These are phyloP conservation scores for Dendrobium huoshanense DNA, from an alignment of 106 monocot species.

Conservation along the genomic window DNA sequence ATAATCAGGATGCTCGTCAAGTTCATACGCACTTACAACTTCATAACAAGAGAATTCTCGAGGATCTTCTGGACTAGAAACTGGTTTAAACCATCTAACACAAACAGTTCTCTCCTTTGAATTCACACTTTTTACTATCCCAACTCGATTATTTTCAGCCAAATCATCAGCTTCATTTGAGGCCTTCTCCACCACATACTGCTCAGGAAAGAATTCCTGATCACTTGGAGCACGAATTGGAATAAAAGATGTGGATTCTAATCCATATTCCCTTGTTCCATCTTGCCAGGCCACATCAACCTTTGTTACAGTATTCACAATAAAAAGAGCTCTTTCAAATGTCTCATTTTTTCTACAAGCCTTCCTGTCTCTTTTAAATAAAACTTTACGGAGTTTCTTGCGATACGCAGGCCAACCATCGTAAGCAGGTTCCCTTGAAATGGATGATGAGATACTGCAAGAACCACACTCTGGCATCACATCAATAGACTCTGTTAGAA, in stretches of 20 bases:
- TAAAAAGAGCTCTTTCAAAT: conserved; percentile 75
- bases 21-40: conserved; percentile 90
- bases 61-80: conserved; percentile 48
- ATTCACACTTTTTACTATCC: conserved; percentile 77
- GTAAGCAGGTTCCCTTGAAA: conserved; percentile 38
- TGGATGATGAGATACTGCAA: conserved; percentile 24
- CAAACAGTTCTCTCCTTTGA: conserved; percentile 72
- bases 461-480: conserved; percentile 12
- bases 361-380: conserved; percentile 59
- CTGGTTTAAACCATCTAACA: conserved; percentile 78
- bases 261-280: conserved; percentile 55
- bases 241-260: conserved; percentile 62
- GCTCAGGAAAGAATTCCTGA: conserved; percentile 93
- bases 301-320: conserved; percentile 61
- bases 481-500: conserved; percentile 13
- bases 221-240: conserved; percentile 78
- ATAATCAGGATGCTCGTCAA: conserved; percentile 92
- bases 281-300: conserved; percentile 96
- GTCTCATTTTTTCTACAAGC: conserved; percentile 45
- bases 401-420: conserved; percentile 48
- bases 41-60: conserved; percentile 65
- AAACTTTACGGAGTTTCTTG: conserved; percentile 61
- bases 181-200: conserved; percentile 84
- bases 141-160: conserved; percentile 50
- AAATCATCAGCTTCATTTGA: conserved; percentile 58